Evolutionary conservation across 1,284 basidiomycete genomes (phyloP).

Genomic region (Microbotryomycetes sp.): DNA sequence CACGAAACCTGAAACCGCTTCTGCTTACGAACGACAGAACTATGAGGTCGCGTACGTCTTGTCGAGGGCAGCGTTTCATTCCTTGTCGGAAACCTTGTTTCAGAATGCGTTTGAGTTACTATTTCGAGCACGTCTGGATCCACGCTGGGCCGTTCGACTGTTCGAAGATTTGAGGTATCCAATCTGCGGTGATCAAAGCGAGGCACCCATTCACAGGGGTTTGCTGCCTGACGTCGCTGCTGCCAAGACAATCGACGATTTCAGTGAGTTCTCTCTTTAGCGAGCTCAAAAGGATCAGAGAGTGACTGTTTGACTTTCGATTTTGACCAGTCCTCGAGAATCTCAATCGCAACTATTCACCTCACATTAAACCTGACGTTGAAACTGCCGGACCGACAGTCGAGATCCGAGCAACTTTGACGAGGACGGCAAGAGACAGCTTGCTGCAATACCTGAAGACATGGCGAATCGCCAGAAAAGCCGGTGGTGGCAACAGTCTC

Average conservation of each 20-base stretch:
- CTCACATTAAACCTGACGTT: constrained; percentile 66
- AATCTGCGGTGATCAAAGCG: constrained; percentile 43
- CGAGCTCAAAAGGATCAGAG: too few species aligned
- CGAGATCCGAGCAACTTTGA: constrained; percentile 57
- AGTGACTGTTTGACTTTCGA: constrained; percentile 41
- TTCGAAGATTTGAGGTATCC: constrained; percentile 61
- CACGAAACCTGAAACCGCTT: constrained; percentile 6
- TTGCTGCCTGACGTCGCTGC: constrained; percentile 58
- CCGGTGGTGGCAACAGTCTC: constrained; percentile 23
- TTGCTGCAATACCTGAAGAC: constrained; percentile 57
- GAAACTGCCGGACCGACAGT: constrained; percentile 59
- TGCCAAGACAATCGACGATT: constrained; percentile 60
- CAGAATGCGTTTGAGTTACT: constrained; percentile 68
- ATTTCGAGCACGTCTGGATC: constrained; percentile 64
- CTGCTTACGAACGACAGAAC: constrained; percentile 42
- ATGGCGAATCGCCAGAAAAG: constrained; percentile 44
- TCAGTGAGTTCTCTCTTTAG: constrained; percentile 57
- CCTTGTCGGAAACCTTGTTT: constrained; percentile 63
- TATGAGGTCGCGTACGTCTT: constrained; percentile 67
- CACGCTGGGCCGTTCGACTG: constrained; percentile 65
- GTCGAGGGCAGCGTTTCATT: constrained; percentile 67
- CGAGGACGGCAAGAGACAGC: constrained; percentile 59
- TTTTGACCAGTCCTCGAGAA: constrained; percentile 63
- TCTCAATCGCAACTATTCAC: constrained; percentile 83
- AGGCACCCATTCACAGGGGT: constrained; percentile 58